Evolutionary conservation across 345 rosid species (phyloP).

Genomic region (Chamaenerion angustifolium): DNA sequence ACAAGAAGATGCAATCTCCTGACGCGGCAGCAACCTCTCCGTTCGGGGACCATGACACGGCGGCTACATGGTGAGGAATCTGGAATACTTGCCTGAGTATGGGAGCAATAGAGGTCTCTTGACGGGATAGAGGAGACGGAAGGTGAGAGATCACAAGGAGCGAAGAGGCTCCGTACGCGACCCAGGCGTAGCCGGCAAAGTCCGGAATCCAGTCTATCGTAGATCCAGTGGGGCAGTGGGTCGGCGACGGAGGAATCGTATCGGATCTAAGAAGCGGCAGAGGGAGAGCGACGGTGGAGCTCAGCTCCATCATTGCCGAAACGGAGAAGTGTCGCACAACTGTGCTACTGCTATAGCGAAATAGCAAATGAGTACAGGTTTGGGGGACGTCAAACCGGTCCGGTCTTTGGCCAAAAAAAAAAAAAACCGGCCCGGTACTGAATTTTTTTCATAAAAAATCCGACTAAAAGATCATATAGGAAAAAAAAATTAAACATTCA

Average conservation of each 20-base stretch:
- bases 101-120: conserved; percentile 45
- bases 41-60: conserved; percentile 74
- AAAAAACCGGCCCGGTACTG: no score
- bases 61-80: conserved; percentile 39
- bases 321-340: no score
- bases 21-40: conserved; percentile 82
- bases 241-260: conserved; percentile 55
- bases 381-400: no score
- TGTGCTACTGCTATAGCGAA: no score
- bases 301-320: conserved; percentile 11
- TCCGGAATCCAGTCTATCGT: conserved; percentile 82
- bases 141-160: conserved; percentile 77
- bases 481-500: no score
- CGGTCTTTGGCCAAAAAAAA: no score
- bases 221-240: conserved; percentile 31
- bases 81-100: conserved; percentile 64
- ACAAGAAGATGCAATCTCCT: conserved; percentile 34
- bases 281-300: conserved; percentile 37
- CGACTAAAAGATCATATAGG: no score
- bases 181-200: conserved; percentile 81
- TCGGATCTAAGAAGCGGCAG: conserved; percentile 52
- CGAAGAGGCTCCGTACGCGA: conserved; percentile 84
- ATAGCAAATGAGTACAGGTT: no score
- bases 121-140: conserved; percentile 66
- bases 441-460: no score